Evolutionary conservation across 2,329 filamentous ascomycete genomes (phyloP).

Genomic region (Lecanicillium sp.): DNA sequence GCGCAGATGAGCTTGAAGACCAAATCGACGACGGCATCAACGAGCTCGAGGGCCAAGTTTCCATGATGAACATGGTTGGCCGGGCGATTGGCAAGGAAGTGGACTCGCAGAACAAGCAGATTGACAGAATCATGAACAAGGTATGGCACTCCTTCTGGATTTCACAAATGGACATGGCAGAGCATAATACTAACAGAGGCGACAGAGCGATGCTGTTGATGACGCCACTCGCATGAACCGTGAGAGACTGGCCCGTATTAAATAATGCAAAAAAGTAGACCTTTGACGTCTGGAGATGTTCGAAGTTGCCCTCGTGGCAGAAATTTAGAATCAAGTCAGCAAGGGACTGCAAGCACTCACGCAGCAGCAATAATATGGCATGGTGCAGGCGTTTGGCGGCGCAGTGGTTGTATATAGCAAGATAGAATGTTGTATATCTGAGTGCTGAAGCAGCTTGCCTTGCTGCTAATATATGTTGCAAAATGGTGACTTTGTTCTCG

Average conservation of each 20-base stretch:
- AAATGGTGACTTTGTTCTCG: no score
- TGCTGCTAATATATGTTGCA: no score
- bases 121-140: slow-evolving; percentile 73
- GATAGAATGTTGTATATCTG: no score
- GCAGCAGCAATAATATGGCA: no score
- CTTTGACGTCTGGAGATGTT: no score
- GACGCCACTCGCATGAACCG: slow-evolving; percentile 75
- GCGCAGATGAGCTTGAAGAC: slow-evolving; percentile 35
- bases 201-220: slow-evolving; percentile 72
- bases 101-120: slow-evolving; percentile 65
- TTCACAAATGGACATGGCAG: neutral
- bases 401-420: no score
- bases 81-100: slow-evolving; percentile 68
- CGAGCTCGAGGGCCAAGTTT: slow-evolving; percentile 63
- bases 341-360: no score
- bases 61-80: slow-evolving; percentile 65
- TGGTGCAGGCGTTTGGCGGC: no score
- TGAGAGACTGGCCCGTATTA: slow-evolving; percentile 59
- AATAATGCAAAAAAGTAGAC: slow-evolving; percentile 17
- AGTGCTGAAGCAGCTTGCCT: no score
- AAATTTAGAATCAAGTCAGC: no score
- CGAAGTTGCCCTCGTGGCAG: no score
- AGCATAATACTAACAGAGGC: slow-evolving; percentile 18
- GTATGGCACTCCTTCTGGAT: slow-evolving; percentile 32
- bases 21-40: slow-evolving; percentile 52